These are phyloP conservation scores for Schizonepeta tenuifolia DNA, from an alignment of 257 asterid species.

Conservation along the genomic window DNA sequence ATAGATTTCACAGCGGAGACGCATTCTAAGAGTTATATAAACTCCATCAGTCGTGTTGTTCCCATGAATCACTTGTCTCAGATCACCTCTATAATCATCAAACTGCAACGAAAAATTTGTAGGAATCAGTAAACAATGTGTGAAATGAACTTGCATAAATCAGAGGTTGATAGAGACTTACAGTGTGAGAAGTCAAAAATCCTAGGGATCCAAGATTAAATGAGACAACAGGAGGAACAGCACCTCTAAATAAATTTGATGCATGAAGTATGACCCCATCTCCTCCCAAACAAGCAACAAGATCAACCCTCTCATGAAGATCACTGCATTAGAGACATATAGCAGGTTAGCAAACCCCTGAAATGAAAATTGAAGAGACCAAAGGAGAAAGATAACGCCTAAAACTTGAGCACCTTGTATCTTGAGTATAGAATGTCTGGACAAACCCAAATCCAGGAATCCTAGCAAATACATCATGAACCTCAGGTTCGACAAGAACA, in stretches of 20 bases:
- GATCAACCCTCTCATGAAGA: slow-evolving; percentile 96
- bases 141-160: slow-evolving; percentile 20
- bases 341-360: slow-evolving; percentile 36
- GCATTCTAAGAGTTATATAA: slow-evolving; percentile 95
- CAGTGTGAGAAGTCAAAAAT: slow-evolving; percentile 93
- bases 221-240: slow-evolving; percentile 98
- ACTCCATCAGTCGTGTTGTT: slow-evolving; percentile 82
- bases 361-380: neutral
- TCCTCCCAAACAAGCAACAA: slow-evolving; percentile 98
- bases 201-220: slow-evolving; percentile 99
- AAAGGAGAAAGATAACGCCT: slow-evolving; percentile 14
- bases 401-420: slow-evolving; percentile 75
- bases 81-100: slow-evolving; percentile 75
- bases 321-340: slow-evolving; percentile 58
- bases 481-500: slow-evolving; percentile 97
- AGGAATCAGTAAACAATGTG: slow-evolving; percentile 27
- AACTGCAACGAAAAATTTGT: slow-evolving; percentile 55
- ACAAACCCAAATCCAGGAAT: slow-evolving; percentile 98
- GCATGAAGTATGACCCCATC: slow-evolving; percentile 99
- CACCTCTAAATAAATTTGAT: slow-evolving; percentile 90
- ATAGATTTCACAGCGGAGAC: slow-evolving; percentile 90
- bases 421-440: slow-evolving; percentile 97
- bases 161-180: slow-evolving; percentile 46
- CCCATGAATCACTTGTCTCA: slow-evolving; percentile 88
- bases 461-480: slow-evolving; percentile 91